Conservation (phyloP, 129 eudicot genomes). For the Flaveria brownii region DNA sequence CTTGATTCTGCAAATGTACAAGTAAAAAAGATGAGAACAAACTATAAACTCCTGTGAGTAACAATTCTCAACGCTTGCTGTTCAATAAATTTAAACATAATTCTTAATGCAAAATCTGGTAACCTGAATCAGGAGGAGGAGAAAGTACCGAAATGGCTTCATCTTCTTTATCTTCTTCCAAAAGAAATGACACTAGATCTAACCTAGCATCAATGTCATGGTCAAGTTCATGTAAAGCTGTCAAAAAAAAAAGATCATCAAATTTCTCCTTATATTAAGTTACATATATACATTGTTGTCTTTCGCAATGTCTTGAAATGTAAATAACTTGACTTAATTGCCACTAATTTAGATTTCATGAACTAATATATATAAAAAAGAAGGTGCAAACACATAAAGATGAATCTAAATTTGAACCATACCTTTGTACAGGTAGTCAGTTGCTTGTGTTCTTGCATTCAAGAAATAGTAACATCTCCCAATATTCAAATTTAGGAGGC, state of each 20-base stretch:
- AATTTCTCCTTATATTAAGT: neutral
- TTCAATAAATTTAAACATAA: neutral
- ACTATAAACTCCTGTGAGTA: neutral
- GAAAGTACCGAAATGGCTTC: constrained; percentile 84
- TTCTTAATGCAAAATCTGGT: constrained; percentile 12
- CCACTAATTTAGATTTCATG: neutral
- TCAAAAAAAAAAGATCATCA: constrained; percentile 12
- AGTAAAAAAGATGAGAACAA: constrained; percentile 13
- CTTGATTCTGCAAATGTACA: constrained; percentile 42
- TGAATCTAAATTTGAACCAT: constrained; percentile 18
- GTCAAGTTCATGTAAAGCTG: constrained; percentile 63
- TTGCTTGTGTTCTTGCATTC: constrained; percentile 47
- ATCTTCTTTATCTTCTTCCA: constrained; percentile 62
- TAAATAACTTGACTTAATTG: neutral
- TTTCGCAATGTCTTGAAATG: neutral
- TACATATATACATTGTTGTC: neutral
- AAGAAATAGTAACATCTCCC: constrained; percentile 60
- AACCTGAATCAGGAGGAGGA: constrained; percentile 64
- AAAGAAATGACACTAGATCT: constrained; percentile 69
- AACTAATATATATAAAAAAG: neutral
- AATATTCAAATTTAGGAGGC: constrained; percentile 52
- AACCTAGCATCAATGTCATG: constrained; percentile 71
- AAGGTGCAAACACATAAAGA: neutral
- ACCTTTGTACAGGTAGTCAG: constrained; percentile 71
- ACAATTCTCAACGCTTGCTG: neutral